phyloP scores from a whole-genome alignment of 208 protist species.

The Acanthamoeba healyi region DNA sequence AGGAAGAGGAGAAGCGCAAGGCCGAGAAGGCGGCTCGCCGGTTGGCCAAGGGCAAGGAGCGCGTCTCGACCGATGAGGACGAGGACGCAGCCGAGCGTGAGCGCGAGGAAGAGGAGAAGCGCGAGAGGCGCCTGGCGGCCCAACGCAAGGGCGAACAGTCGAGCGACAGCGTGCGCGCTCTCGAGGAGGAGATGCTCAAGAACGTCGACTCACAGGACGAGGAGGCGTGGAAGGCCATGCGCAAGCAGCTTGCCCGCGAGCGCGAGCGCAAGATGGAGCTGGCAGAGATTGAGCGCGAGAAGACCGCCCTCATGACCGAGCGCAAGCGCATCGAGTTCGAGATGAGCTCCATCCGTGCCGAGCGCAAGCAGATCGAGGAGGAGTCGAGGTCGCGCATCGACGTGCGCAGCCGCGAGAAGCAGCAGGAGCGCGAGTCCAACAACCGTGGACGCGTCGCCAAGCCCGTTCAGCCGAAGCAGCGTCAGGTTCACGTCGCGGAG shows the following conservation, averaged over 20 bases:
- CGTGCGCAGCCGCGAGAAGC: conserved; percentile 31
- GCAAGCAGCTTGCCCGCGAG: conserved; percentile 20
- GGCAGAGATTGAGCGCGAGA: conserved; percentile 10
- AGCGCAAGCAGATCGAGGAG: conserved; percentile 46
- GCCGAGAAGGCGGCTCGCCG: neutral
- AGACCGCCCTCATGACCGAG: neutral
- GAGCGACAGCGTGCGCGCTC: neutral
- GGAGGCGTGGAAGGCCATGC: conserved; percentile 15
- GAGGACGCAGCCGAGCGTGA: neutral
- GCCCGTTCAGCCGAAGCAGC: neutral
- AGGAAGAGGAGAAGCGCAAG: neutral
- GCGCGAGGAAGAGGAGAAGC: neutral
- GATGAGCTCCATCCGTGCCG: conserved; percentile 40
- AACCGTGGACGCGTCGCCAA: conserved; percentile 21
- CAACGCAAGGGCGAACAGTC: neutral
- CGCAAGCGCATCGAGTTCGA: conserved; percentile 29
- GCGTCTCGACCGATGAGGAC: conserved; percentile 8
- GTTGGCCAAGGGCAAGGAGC: conserved; percentile 31
- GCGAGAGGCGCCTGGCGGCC: neutral
- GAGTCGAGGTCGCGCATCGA: conserved; percentile 8
- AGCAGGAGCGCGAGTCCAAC: conserved; percentile 22
- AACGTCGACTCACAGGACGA: conserved; percentile 16
- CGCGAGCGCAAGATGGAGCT: conserved; percentile 40
- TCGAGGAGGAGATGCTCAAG: conserved; percentile 32
- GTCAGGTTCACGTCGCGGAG: neutral